These are phyloP conservation scores for Sordariomycetes sp. DNA, from an alignment of 2,329 filamentous ascomycete species.

Conservation along the genomic window DNA sequence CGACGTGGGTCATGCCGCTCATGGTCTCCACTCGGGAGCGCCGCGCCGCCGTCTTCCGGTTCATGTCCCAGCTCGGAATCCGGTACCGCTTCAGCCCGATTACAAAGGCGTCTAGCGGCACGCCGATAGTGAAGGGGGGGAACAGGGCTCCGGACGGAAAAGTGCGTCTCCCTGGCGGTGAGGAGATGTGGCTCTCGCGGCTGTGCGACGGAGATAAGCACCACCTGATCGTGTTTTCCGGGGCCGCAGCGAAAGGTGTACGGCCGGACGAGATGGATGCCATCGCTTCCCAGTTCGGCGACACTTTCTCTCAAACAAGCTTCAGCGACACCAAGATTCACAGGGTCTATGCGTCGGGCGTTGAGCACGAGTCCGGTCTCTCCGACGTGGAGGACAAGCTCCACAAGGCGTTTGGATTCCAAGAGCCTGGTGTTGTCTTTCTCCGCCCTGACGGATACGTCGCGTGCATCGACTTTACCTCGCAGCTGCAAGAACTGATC, in stretches of 20 bases:
- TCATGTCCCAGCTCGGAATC: conserved; percentile 29
- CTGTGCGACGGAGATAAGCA: conserved; percentile 14
- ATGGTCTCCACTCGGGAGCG: conserved; percentile 13
- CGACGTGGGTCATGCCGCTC: conserved; percentile 25
- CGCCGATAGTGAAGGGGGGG: conserved; percentile 29
- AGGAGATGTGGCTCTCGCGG: conserved; percentile 13
- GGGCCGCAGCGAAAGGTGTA: not conserved
- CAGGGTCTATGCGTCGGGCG: not conserved
- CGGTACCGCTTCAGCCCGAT: conserved; percentile 28
- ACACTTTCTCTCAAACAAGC: not conserved
- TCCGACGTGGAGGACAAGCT: not conserved
- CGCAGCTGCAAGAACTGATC: not conserved
- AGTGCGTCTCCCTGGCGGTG: conserved; percentile 9
- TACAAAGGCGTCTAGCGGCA: conserved; percentile 18
- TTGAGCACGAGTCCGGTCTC: not conserved
- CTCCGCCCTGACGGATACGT: not conserved
- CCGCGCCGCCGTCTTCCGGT: conserved; percentile 16
- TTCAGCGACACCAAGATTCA: not conserved
- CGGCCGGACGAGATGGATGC: conserved; percentile 4
- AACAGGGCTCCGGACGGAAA: conserved; percentile 31
- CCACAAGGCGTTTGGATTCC: not conserved
- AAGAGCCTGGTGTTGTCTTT: not conserved
- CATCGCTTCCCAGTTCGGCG: not conserved
- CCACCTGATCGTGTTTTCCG: conserved; percentile 22
- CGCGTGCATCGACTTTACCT: not conserved